Evolutionary conservation across 345 rosid species (phyloP).

Genomic region (Firmiana major): DNA sequence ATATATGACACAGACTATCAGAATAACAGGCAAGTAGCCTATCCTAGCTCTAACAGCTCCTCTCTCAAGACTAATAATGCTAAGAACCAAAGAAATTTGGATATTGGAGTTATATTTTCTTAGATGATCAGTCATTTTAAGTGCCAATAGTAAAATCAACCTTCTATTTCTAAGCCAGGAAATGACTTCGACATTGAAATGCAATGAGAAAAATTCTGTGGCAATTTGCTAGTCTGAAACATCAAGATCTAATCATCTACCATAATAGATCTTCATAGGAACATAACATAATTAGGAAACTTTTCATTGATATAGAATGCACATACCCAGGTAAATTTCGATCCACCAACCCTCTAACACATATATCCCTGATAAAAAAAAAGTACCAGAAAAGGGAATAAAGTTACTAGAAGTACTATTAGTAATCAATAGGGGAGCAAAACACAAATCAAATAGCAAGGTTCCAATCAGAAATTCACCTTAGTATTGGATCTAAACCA

Average conservation of each 20-base stretch:
- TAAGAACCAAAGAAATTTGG: background rate
- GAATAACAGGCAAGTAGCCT: background rate
- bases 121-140: background rate
- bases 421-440: background rate
- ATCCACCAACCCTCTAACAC: slow-evolving; percentile 69
- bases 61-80: background rate
- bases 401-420: background rate
- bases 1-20: background rate
- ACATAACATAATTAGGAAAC: background rate
- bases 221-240: background rate
- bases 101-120: background rate
- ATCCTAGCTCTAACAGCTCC: background rate
- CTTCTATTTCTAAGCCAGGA: background rate
- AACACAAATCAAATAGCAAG: background rate
- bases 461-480: slow-evolving; percentile 34
- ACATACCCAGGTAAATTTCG: slow-evolving; percentile 77
- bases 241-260: background rate
- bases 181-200: background rate
- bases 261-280: background rate
- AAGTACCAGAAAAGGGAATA: background rate
- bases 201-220: background rate
- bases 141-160: background rate
- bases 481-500: slow-evolving; percentile 65
- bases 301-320: slow-evolving; percentile 6
- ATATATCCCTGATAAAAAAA: slow-evolving; percentile 49